These are phyloP conservation scores for Dryas integrifolia DNA, from an alignment of 331 rosid species.

Conservation along the genomic window DNA sequence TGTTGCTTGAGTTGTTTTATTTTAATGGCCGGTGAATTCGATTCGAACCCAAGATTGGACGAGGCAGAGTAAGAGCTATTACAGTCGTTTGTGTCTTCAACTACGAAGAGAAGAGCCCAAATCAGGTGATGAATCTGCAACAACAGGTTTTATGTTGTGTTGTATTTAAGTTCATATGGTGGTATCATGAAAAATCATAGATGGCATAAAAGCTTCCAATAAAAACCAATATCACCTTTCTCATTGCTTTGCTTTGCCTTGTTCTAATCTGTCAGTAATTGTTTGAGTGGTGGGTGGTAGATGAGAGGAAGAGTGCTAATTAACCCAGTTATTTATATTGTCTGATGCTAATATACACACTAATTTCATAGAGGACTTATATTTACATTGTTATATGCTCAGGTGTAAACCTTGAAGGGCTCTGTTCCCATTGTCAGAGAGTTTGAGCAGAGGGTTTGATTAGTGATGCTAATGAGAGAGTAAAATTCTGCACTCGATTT, in stretches of 20 bases:
- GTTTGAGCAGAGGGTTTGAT: no score
- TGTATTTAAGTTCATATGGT: constrained; percentile 3
- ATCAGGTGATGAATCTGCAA: constrained; percentile 21
- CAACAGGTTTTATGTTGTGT: constrained; percentile 13
- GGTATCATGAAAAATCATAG: neutral
- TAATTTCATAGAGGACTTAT: constrained; percentile 28
- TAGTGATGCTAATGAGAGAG: no score
- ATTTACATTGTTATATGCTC: constrained; percentile 34
- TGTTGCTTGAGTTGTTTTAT: neutral
- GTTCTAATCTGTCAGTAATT: neutral
- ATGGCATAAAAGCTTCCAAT: constrained; percentile 12
- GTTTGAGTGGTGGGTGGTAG: neutral
- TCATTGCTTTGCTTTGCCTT: neutral
- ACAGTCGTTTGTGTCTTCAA: neutral
- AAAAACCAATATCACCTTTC: neutral
- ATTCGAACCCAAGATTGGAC: constrained; percentile 25
- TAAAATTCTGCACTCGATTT: constrained; percentile 21
- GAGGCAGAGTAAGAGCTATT: constrained; percentile 8
- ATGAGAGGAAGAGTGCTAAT: constrained; percentile 20
- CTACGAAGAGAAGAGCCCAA: neutral
- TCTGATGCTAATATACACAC: neutral
- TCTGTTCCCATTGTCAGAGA: constrained; percentile 21
- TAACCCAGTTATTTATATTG: constrained; percentile 5
- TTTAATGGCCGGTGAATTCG: constrained; percentile 20
- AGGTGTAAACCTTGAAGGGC: constrained; percentile 37